phyloP scores from a whole-genome alignment of 306 rosid genomes.

The Elaeagnus macrophylla region DNA sequence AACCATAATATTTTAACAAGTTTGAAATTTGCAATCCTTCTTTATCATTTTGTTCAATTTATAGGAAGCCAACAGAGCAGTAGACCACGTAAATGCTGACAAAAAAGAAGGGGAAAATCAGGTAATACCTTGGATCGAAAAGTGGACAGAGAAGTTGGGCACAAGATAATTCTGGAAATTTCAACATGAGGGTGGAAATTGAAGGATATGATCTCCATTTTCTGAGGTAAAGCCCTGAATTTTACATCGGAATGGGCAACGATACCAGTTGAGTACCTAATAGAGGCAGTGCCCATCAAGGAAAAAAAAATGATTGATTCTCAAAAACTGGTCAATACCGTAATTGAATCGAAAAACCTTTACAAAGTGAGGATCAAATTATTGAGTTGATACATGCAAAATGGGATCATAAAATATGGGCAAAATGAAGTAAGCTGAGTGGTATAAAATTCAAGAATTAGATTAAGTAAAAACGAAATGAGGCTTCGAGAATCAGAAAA shows the following conservation, averaged over 20 bases:
- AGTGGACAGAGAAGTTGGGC: conserved; percentile 25
- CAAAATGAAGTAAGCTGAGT: no score
- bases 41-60: neutral
- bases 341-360: neutral
- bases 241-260: conserved; percentile 28
- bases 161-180: conserved; percentile 30
- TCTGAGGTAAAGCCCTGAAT: conserved; percentile 17
- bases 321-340: conserved; percentile 7
- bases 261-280: conserved; percentile 36
- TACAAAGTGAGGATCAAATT: no score
- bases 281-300: conserved; percentile 43
- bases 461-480: no score
- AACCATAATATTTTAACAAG: neutral
- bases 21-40: neutral
- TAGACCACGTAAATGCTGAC: conserved; percentile 1
- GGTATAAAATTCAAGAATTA: no score
- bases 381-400: no score
- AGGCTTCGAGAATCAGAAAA: no score
- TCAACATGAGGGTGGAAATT: conserved; percentile 34
- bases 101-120: neutral
- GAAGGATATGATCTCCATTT: conserved; percentile 23
- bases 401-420: no score
- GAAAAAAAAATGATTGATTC: conserved; percentile 9
- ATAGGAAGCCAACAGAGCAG: no score
- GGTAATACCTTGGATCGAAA: conserved; percentile 41